phyloP scores from a whole-genome alignment of 306 rosid genomes.

The Carpinus viminea region DNA sequence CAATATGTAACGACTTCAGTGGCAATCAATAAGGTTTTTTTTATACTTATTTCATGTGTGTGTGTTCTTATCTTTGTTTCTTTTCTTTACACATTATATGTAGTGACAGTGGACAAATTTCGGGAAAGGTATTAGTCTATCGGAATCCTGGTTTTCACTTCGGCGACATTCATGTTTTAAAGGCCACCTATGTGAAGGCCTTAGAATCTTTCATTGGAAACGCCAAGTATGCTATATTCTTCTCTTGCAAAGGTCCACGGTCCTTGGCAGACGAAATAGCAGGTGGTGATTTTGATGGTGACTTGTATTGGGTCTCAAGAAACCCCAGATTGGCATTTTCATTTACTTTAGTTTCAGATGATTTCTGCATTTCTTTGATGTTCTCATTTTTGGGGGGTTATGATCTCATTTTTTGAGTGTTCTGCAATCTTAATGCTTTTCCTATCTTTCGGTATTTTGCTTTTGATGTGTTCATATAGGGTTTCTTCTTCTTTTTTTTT shows the following conservation, averaged over 20 bases:
- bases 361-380: slow-evolving; percentile 4
- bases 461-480: background rate
- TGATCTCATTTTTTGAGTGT: slow-evolving; percentile 12
- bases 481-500: no score
- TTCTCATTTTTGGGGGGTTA: background rate
- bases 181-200: slow-evolving; percentile 51
- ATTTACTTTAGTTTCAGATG: background rate
- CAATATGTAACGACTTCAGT: no score
- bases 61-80: background rate
- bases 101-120: slow-evolving; percentile 65
- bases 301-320: slow-evolving; percentile 74
- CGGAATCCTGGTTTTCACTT: slow-evolving; percentile 82
- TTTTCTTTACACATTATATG: background rate
- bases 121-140: slow-evolving; percentile 73
- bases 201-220: slow-evolving; percentile 58
- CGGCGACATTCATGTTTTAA: slow-evolving; percentile 71
- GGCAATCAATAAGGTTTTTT: background rate
- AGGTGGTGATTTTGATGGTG: slow-evolving; percentile 94
- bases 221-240: slow-evolving; percentile 74
- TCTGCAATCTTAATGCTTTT: no score
- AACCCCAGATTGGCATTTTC: slow-evolving; percentile 52
- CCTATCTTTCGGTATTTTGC: background rate
- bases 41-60: background rate
- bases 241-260: slow-evolving; percentile 74
- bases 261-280: slow-evolving; percentile 82